phyloP scores from a whole-genome alignment of 78 protist species.

The Parvularia atlantis region DNA sequence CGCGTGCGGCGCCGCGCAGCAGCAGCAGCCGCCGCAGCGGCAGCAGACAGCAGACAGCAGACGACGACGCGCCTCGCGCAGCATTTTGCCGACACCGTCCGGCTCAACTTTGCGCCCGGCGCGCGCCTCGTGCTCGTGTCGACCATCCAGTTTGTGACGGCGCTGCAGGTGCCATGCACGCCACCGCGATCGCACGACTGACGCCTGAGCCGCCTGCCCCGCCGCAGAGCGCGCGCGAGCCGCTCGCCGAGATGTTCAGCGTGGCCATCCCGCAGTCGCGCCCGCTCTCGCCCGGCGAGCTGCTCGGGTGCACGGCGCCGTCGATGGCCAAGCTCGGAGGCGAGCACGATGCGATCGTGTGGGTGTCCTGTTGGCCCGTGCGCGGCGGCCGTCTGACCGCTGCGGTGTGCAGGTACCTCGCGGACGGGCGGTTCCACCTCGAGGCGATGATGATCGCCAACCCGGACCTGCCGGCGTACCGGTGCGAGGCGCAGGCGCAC shows the following conservation, averaged over 20 bases:
- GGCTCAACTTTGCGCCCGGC: slow-evolving; percentile 35
- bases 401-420: slow-evolving; percentile 51
- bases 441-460: slow-evolving; percentile 91
- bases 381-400: neutral
- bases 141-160: slow-evolving; percentile 83
- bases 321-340: slow-evolving; percentile 1
- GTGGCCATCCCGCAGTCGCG: slow-evolving; percentile 72
- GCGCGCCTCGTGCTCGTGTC: slow-evolving; percentile 46
- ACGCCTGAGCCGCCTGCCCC: neutral
- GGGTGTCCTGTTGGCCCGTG: neutral
- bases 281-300: slow-evolving; percentile 92
- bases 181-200: neutral
- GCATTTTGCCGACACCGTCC: slow-evolving; percentile 74
- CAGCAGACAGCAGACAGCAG: no score
- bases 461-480: slow-evolving; percentile 76
- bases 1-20: no score
- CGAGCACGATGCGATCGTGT: neutral
- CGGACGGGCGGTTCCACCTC: slow-evolving; percentile 96
- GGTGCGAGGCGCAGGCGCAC: no score
- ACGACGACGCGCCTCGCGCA: no score
- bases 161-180: slow-evolving; percentile 48
- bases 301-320: slow-evolving; percentile 89
- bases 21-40: no score
- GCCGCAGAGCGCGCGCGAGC: slow-evolving; percentile 25
- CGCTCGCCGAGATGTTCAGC: slow-evolving; percentile 21